Base-by-base conservation (phyloP, 805 yeast species). In the Teunomyces lycoperdinae region DNA sequence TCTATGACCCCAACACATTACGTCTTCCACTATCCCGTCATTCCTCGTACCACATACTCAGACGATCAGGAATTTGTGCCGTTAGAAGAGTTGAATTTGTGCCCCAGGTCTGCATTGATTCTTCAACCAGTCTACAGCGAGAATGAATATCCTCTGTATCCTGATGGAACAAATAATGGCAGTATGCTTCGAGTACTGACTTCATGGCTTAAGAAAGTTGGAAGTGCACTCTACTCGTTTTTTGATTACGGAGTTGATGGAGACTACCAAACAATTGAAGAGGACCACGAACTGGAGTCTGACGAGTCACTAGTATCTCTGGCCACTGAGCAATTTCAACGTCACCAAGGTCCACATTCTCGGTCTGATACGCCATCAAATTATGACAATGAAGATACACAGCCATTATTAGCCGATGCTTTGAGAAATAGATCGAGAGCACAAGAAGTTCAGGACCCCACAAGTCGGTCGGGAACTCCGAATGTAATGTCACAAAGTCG, bases 71-170 rank as follows among this genome's bases (percentile, higher is more conserved):
- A 74, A 47, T 66, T 57, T 39, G 56, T 67, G 49, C 66, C 81
- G 2, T 68, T 90, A 33, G 61, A 61, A 24, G 76, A 71, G 3
- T 68, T 90, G 46, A 82, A 80, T 17, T 68, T 90, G 44, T 74
- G 79, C 11, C 91, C 92, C 2, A 73, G 95, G 48, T 84, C 95
- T 9, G 88, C 86, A 0, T 64, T 90, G 42, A 83, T 88, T 20
- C 68, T 90, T 53, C 86, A 87, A 58, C 91, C 94, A 0, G 69
- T 74, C 28, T 67, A 57, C 58, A 70, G 60, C 58, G 66, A 55
- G 43, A 45, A 52, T 33, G 51, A 40, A 10, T 57, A 51, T 3
- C 50, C 65, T 10, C 14, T 45, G 38, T 41, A 44, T 29, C 46
- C 67, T 7, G 39, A 24, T 57, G 60, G 20, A 3, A 36, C 61